Conservation (phyloP, 495 filamentous ascomycete species). For the Lentithecium fluviatile region DNA sequence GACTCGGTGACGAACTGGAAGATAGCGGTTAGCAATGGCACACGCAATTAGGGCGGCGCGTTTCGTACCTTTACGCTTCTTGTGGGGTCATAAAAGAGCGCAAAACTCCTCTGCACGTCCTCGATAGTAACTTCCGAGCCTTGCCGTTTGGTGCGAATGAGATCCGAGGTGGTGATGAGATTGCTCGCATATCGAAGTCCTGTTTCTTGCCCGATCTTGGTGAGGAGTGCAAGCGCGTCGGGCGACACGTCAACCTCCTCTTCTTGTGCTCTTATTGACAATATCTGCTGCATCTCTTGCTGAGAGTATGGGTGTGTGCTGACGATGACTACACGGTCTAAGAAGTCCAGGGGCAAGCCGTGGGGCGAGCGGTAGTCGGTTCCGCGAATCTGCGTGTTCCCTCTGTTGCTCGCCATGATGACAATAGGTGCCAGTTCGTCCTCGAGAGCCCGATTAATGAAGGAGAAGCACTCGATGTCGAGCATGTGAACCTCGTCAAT, state of each 20-base stretch:
- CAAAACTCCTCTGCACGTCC: conserved; percentile 90
- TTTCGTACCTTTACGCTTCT: conserved; percentile 69
- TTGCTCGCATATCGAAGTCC: conserved; percentile 92
- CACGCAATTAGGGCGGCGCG: not conserved
- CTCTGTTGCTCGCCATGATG: conserved; percentile 99
- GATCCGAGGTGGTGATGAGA: conserved; percentile 87
- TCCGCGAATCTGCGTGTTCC: conserved; percentile 85
- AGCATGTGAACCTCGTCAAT: conserved; percentile 99
- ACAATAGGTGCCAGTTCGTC: conserved; percentile 93
- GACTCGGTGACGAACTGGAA: conserved; percentile 73
- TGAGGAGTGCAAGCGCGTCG: conserved; percentile 85
- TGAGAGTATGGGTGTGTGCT: conserved; percentile 85
- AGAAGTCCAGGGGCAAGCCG: conserved; percentile 91
- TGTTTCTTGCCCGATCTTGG: conserved; percentile 92
- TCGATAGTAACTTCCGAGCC: conserved; percentile 74
- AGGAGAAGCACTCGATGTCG: conserved; percentile 98
- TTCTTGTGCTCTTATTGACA: conserved; percentile 87
- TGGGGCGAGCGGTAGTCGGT: conserved; percentile 90
- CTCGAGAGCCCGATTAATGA: conserved; percentile 95
- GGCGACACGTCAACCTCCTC: conserved; percentile 90
- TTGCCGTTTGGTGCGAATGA: conserved; percentile 76
- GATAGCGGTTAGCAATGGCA: conserved; percentile 1
- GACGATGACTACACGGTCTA: conserved; percentile 94
- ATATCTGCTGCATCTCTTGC: conserved; percentile 86
- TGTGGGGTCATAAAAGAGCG: conserved; percentile 84